phyloP scores from a whole-genome alignment of 495 filamentous ascomycete species.

The Aspergillus biplanus region DNA sequence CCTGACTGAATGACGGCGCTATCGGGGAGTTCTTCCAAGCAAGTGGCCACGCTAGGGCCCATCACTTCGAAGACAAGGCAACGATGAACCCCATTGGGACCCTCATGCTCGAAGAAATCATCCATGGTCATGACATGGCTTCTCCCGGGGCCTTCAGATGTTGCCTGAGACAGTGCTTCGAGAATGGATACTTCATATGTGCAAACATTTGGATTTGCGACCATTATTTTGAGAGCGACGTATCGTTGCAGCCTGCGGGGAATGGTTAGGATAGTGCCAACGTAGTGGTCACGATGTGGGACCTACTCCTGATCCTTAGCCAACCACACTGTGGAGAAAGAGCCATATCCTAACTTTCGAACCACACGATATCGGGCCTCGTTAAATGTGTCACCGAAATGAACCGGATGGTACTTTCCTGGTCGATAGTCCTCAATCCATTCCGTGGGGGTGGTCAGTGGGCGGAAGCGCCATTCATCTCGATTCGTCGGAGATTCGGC shows the following conservation, averaged over 20 bases:
- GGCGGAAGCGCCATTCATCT: slow-evolving; percentile 20
- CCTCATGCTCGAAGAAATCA: slow-evolving; percentile 45
- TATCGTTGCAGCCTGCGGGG: slow-evolving; percentile 29
- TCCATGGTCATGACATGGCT: slow-evolving; percentile 40
- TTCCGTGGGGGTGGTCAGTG: slow-evolving; percentile 21
- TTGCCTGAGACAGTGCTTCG: slow-evolving; percentile 4
- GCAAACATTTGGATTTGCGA: slow-evolving; percentile 27
- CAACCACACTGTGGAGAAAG: slow-evolving; percentile 52
- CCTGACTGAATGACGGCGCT: slow-evolving; percentile 28
- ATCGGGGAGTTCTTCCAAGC: slow-evolving; percentile 37
- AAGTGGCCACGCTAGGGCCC: slow-evolving; percentile 43
- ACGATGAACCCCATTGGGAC: slow-evolving; percentile 52
- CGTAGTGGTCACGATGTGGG: slow-evolving; percentile 16
- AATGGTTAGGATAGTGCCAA: slow-evolving; percentile 4
- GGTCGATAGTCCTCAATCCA: slow-evolving; percentile 36
- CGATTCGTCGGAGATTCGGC: too few relatives aligned
- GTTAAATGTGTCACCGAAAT: slow-evolving; percentile 43
- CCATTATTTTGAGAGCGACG: slow-evolving; percentile 45
- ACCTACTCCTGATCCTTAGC: slow-evolving; percentile 36
- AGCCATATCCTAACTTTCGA: slow-evolving; percentile 50
- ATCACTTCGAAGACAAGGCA: slow-evolving; percentile 55
- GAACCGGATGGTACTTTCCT: slow-evolving; percentile 49
- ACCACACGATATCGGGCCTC: slow-evolving; percentile 42
- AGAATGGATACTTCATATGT: slow-evolving; percentile 31
- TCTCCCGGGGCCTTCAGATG: slow-evolving; percentile 23